Evolutionary conservation across 768 basidiomycete genomes (phyloP).

Genomic region (Suillus paluster): DNA sequence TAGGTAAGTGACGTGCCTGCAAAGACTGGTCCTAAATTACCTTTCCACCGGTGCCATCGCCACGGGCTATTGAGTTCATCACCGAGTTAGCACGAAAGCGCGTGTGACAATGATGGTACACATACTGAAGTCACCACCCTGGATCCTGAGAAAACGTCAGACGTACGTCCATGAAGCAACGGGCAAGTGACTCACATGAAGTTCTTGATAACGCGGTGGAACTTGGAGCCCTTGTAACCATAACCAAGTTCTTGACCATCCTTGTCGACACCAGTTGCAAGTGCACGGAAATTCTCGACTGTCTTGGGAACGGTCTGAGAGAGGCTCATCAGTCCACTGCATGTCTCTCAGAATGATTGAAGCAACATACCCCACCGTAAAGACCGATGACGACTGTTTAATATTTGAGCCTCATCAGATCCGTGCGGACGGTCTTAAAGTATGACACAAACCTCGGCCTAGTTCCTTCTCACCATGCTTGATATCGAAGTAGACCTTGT

Average conservation of each 20-base stretch:
- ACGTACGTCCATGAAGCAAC: background rate
- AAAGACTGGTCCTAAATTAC: slow-evolving; percentile 38
- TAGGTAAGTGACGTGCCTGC: slow-evolving; percentile 7
- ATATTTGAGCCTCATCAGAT: slow-evolving; percentile 13
- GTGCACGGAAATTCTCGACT: slow-evolving; percentile 95
- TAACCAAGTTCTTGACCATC: slow-evolving; percentile 68
- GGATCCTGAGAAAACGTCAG: slow-evolving; percentile 63
- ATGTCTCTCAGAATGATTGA: background rate
- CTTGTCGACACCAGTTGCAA: slow-evolving; percentile 83
- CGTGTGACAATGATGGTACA: slow-evolving; percentile 23
- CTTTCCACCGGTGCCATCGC: slow-evolving; percentile 93
- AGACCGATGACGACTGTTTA: slow-evolving; percentile 80
- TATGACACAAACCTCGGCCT: slow-evolving; percentile 67
- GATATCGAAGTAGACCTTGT: slow-evolving; percentile 95
- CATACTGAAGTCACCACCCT: slow-evolving; percentile 98
- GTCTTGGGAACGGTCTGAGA: slow-evolving; percentile 92
- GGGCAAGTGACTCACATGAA: slow-evolving; percentile 68
- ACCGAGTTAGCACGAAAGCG: slow-evolving; percentile 20
- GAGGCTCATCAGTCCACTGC: slow-evolving; percentile 1
- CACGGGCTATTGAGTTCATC: slow-evolving; percentile 57
- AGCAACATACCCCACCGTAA: slow-evolving; percentile 74
- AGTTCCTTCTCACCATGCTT: slow-evolving; percentile 87
- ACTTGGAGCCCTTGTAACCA: slow-evolving; percentile 94
- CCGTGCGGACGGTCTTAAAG: background rate
- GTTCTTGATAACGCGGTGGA: slow-evolving; percentile 95